Conservation (phyloP, 495 filamentous ascomycete species). For the Aspergillus avenaceus region DNA sequence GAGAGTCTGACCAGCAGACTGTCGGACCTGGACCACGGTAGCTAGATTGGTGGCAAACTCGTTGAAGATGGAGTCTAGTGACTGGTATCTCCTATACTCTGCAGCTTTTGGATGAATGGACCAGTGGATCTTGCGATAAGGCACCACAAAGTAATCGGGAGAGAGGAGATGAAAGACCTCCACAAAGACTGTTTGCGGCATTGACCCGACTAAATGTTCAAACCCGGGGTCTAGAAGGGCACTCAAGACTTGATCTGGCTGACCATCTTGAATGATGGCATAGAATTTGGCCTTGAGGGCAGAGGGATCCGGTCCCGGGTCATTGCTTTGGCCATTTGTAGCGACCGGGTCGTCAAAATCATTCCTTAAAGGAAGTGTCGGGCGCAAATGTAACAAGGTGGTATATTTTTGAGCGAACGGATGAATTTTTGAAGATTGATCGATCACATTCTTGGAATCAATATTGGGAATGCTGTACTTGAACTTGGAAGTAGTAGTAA, state of each 20-base stretch:
- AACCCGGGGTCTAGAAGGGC: slow-evolving; percentile 30
- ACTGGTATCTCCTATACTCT: slow-evolving; percentile 17
- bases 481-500: too few relatives aligned
- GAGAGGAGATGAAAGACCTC: slow-evolving; percentile 36
- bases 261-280: slow-evolving; percentile 25
- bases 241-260: slow-evolving; percentile 38
- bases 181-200: slow-evolving; percentile 33
- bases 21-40: slow-evolving; percentile 33
- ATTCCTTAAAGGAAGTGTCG: neutral
- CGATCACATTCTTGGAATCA: neutral
- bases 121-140: slow-evolving; percentile 47
- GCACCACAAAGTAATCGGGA: slow-evolving; percentile 39
- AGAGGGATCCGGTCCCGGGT: slow-evolving; percentile 8
- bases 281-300: slow-evolving; percentile 22
- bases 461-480: neutral
- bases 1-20: slow-evolving; percentile 20
- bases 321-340: neutral
- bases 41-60: slow-evolving; percentile 37
- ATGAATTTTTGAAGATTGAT: too few relatives aligned
- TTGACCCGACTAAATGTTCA: slow-evolving; percentile 24
- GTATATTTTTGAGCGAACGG: neutral
- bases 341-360: too few relatives aligned
- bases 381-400: neutral
- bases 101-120: slow-evolving; percentile 41
- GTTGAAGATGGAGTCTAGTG: slow-evolving; percentile 29